Conservation (phyloP, 768 basidiomycete species). For the Panaeolus papilionaceus region DNA sequence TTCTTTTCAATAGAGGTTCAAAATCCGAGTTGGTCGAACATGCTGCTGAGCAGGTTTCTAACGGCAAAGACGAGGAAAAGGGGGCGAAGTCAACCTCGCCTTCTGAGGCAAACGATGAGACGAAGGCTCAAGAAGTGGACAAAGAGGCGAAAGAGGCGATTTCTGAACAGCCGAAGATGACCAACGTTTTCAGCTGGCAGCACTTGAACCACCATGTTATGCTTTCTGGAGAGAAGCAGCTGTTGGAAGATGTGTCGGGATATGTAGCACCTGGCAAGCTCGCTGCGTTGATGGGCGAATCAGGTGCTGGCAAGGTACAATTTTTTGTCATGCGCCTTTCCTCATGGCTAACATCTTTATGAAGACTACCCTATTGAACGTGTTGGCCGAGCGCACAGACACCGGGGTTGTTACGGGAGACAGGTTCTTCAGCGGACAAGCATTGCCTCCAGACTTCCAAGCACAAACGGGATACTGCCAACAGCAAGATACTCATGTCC, state of each 20-base stretch:
- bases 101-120: constrained; percentile 19
- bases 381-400: constrained; percentile 54
- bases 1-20: constrained; percentile 71
- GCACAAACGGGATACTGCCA: constrained; percentile 86
- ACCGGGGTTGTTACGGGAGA: constrained; percentile 58
- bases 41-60: constrained; percentile 37
- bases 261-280: constrained; percentile 84
- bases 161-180: constrained; percentile 49
- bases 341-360: too few relatives aligned
- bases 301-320: constrained; percentile 50
- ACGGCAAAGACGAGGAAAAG: constrained; percentile 43
- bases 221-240: constrained; percentile 50
- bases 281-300: constrained; percentile 78
- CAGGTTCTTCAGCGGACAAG: constrained; percentile 59
- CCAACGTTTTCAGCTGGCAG: constrained; percentile 83
- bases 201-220: constrained; percentile 71
- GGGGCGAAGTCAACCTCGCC: constrained; percentile 8
- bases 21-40: constrained; percentile 36
- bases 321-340: too few relatives aligned
- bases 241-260: constrained; percentile 79
- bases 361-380: constrained; percentile 64
- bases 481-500: constrained; percentile 83
- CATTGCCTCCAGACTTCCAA: constrained; percentile 61
- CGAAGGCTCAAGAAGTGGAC: constrained; percentile 24
- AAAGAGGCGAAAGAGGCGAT: constrained; percentile 37